Base-by-base conservation (phyloP, 768 basidiomycete species). In the Sporobolomyces phaffii region DNA sequence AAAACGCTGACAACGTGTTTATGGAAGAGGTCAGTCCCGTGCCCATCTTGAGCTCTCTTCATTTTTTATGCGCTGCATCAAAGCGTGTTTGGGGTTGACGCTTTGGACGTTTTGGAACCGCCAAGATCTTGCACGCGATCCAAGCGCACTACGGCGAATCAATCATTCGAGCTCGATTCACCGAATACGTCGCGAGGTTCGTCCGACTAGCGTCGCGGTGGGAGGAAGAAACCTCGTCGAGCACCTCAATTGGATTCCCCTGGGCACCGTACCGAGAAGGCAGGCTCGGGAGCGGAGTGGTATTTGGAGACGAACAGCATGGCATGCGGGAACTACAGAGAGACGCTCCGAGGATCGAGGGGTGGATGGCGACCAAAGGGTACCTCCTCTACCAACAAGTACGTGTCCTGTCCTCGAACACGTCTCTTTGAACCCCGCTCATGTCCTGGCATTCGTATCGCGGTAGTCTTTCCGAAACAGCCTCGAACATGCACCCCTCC, bases 91-190 rank as follows among this genome's bases (percentile, higher is more conserved):
- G 3, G 20, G 20, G 43, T 34, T n/a, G 38, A 54, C n/a, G n/a
- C 4, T 33, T 34, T 24, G 26, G n/a, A 54, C 28, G 40, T 33
- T 8, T 28, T 9, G 15, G 41, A 14, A 17, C 22, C 20, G 34
- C 6, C 67, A n/a, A 96, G 93, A 85, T 98, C 68, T 82, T 86
- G 43, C 78, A 87, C 11, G 89, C 91, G 22, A 93, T 97, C 44
- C 84, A 87, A n/a, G 86, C 87, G 58, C 94, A 96, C 73, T 92
- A 88, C 75, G 91, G 93, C 33, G 96, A 98, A 78, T 81, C 84
- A 44, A 81, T 90, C 67, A 90, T 99, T 13, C 87, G 93, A 14
- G 83, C 87, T 73, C 84, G 91, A 31, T 92, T 98, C 75, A 84
- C 87, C 17, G 94, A 98, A 75, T 98, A 94, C 76, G 85, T 89